Evolutionary conservation across 2,329 filamentous ascomycete species (phyloP).

Genomic region (Huntiella savannae): DNA sequence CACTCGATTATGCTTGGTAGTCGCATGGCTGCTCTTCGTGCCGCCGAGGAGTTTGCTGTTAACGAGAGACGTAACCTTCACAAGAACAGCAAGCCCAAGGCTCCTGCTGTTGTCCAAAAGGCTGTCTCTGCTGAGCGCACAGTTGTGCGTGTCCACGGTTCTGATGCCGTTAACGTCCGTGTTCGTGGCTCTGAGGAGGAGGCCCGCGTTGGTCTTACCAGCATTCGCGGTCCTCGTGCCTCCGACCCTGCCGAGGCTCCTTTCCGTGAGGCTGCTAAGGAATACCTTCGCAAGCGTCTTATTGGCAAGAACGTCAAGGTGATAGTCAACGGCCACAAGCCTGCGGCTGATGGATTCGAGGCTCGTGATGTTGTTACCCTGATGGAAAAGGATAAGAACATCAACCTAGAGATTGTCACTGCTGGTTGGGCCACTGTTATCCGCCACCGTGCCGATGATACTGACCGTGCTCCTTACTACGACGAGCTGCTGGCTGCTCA

Average conservation of each 20-base stretch:
- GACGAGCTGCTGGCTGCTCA: conserved; percentile 71
- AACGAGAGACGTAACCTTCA: conserved; percentile 59
- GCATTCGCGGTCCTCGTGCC: conserved; percentile 78
- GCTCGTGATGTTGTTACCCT: conserved; percentile 89
- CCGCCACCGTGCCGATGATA: conserved; percentile 84
- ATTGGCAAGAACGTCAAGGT: conserved; percentile 94
- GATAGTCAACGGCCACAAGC: conserved; percentile 74
- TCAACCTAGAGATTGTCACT: conserved; percentile 71
- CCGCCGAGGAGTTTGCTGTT: conserved; percentile 74
- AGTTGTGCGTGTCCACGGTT: conserved; percentile 66
- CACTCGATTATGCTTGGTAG: conserved; percentile 81
- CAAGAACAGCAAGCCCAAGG: conserved; percentile 33
- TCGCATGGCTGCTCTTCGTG: conserved; percentile 70
- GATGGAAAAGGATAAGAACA: conserved; percentile 65
- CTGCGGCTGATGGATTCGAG: conserved; percentile 77
- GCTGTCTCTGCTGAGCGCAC: conserved; percentile 64
- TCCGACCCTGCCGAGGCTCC: conserved; percentile 73
- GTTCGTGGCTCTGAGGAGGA: conserved; percentile 64
- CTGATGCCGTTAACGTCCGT: conserved; percentile 62
- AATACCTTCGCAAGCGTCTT: conserved; percentile 78
- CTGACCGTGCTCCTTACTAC: conserved; percentile 83
- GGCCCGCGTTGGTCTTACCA: conserved; percentile 82
- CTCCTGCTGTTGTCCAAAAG: conserved; percentile 65
- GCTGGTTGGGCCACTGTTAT: conserved; percentile 88
- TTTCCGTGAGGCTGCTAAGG: conserved; percentile 85